phyloP scores from a whole-genome alignment of 345 rosid species.

The Dimocarpus longan region DNA sequence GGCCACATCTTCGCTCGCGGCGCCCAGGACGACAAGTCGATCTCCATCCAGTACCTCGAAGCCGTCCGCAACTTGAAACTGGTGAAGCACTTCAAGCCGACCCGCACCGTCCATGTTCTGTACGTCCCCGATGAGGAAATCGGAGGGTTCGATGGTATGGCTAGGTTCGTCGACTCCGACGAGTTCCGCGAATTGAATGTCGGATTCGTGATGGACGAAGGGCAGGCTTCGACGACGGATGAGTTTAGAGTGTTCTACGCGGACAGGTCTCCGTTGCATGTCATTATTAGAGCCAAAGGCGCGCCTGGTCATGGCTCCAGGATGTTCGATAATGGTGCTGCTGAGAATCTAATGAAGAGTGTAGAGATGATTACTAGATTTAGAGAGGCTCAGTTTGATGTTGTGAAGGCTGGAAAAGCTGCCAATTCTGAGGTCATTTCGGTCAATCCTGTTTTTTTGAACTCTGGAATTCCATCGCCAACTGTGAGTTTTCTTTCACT shows the following conservation, averaged over 20 bases:
- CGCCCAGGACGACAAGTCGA: slow-evolving; percentile 88
- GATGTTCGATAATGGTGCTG: slow-evolving; percentile 75
- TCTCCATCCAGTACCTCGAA: slow-evolving; percentile 79
- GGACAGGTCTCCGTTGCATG: slow-evolving; percentile 68
- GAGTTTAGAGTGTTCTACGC: slow-evolving; percentile 76
- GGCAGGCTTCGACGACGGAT: slow-evolving; percentile 72
- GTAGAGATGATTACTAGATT: slow-evolving; percentile 63
- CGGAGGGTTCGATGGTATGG: slow-evolving; percentile 71
- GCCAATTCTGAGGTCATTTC: slow-evolving; percentile 75
- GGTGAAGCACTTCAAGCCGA: slow-evolving; percentile 42
- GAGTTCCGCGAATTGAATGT: slow-evolving; percentile 71
- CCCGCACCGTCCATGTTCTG: slow-evolving; percentile 61
- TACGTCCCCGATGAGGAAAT: slow-evolving; percentile 89
- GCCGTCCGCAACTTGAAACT: slow-evolving; percentile 63
- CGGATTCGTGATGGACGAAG: slow-evolving; percentile 86
- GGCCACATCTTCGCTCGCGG: slow-evolving; percentile 84
- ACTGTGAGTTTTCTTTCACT: slow-evolving; percentile 41
- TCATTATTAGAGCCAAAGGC: slow-evolving; percentile 60
- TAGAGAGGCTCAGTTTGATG: slow-evolving; percentile 73
- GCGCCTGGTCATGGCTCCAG: slow-evolving; percentile 81
- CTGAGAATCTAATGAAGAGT: slow-evolving; percentile 94
- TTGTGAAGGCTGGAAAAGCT: slow-evolving; percentile 74
- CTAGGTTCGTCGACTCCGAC: slow-evolving; percentile 51
- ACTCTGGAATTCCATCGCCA: slow-evolving; percentile 77
- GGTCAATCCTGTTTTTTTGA: slow-evolving; percentile 80